Percentiles rank a stretch among this genome's conserved stretches.
Evolutionary conservation across 495 filamentous ascomycete genomes (phyloP).

Genomic region (Margaritispora aquatica): DNA sequence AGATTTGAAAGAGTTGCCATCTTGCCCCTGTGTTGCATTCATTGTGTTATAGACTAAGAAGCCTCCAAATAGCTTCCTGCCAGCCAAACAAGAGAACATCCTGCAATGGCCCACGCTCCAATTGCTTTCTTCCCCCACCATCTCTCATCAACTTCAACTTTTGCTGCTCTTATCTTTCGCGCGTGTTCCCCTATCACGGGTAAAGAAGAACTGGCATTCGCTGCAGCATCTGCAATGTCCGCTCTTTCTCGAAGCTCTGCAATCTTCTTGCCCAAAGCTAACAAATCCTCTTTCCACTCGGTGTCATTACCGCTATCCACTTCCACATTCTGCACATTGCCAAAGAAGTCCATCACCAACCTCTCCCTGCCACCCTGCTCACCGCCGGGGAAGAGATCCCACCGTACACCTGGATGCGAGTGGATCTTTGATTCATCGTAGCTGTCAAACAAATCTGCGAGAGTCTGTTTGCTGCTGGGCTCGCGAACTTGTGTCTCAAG

Average conservation of each 20-base stretch:
- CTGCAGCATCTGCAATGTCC: constrained; percentile 34
- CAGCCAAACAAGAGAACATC: constrained; percentile 62
- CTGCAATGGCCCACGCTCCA: constrained; percentile 57
- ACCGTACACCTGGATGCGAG: constrained; percentile 82
- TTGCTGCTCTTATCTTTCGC: constrained; percentile 43
- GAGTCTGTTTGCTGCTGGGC: constrained; percentile 71
- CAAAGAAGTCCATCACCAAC: constrained; percentile 91
- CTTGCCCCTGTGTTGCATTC: no score
- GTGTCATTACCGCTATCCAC: constrained; percentile 44
- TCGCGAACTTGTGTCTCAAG: constrained; percentile 85
- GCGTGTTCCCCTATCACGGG: constrained; percentile 23
- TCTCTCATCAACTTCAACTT: constrained; percentile 57
- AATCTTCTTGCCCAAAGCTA: constrained; percentile 55
- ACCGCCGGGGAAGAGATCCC: constrained; percentile 84
- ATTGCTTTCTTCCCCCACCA: constrained; percentile 66
- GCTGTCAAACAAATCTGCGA: constrained; percentile 92
- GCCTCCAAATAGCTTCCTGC: constrained; percentile 44
- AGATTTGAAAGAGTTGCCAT: no score
- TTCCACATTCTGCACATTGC: constrained; percentile 95
- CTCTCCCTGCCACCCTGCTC: constrained; percentile 65
- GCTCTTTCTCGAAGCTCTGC: constrained; percentile 47
- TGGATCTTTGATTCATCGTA: constrained; percentile 95
- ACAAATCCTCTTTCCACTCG: constrained; percentile 64
- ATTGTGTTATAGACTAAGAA: not conserved
- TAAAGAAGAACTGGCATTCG: constrained; percentile 30